These are phyloP conservation scores for Scalesia atractyloides DNA, from an alignment of 129 eudicot species.

Conservation along the genomic window DNA sequence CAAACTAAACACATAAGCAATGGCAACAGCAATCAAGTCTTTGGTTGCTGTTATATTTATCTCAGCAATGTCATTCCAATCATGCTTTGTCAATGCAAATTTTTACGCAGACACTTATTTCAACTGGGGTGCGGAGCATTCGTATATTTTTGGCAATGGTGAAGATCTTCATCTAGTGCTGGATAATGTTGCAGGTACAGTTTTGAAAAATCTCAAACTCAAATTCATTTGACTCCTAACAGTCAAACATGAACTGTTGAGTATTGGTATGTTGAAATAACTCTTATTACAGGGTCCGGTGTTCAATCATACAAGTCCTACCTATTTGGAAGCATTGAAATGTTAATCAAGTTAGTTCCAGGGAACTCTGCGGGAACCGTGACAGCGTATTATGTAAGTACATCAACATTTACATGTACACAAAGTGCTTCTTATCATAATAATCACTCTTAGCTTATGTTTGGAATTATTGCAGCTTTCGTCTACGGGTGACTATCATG, in stretches of 20 bases:
- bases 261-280: background rate
- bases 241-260: background rate
- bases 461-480: slow-evolving; percentile 45
- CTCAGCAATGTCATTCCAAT: slow-evolving; percentile 35
- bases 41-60: slow-evolving; percentile 27
- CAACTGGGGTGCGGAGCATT: slow-evolving; percentile 45
- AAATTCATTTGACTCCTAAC: background rate
- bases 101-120: slow-evolving; percentile 32
- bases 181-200: slow-evolving; percentile 46
- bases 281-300: slow-evolving; percentile 52
- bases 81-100: slow-evolving; percentile 33
- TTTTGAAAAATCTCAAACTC: background rate
- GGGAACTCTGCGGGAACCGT: slow-evolving; percentile 75
- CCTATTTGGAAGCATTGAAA: slow-evolving; percentile 60
- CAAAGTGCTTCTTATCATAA: background rate
- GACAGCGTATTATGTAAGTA: slow-evolving; percentile 68
- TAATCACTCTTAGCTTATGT: background rate
- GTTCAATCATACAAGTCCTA: slow-evolving; percentile 39
- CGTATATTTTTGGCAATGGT: slow-evolving; percentile 30
- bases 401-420: background rate
- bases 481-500: slow-evolving; percentile 55
- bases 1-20: background rate
- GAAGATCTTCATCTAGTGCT: slow-evolving; percentile 44
- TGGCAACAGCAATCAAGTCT: slow-evolving; percentile 12
- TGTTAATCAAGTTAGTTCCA: slow-evolving; percentile 58